These are phyloP conservation scores for Diaporthe sp. DNA, from an alignment of 2,329 filamentous ascomycete species.

Conservation along the genomic window DNA sequence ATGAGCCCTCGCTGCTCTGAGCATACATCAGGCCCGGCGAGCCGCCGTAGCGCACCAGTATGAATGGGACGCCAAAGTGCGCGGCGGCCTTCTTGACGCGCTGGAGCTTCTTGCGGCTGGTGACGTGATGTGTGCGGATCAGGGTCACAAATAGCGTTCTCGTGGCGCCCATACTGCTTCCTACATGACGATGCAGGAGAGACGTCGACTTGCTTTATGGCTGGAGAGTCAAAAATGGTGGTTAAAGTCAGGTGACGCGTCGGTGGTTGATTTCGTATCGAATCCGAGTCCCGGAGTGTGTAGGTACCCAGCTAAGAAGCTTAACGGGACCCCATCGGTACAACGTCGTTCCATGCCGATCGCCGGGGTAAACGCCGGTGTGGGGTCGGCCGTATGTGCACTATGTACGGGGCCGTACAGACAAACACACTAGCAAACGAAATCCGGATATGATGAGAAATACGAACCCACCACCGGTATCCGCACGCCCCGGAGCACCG, in stretches of 20 bases:
- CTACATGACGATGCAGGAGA: background rate
- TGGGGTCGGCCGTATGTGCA: background rate
- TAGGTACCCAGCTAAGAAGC: background rate
- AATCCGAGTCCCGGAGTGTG: too few relatives aligned
- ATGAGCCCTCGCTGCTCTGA: conserved; percentile 66
- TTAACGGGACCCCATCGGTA: background rate
- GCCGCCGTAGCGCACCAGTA: conserved; percentile 75
- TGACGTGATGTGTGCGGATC: conserved; percentile 85
- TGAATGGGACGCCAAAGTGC: conserved; percentile 69
- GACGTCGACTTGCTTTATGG: background rate
- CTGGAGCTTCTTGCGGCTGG: conserved; percentile 78
- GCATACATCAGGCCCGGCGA: conserved; percentile 85
- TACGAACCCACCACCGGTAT: background rate
- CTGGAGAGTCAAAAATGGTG: background rate
- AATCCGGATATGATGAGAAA: background rate
- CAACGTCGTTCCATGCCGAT: background rate
- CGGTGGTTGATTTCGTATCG: background rate
- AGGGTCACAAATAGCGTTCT: conserved; percentile 62
- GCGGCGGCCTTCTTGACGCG: conserved; percentile 74
- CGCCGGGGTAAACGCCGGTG: background rate
- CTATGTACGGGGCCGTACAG: background rate
- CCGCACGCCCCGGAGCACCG: too few relatives aligned
- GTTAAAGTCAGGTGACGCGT: background rate
- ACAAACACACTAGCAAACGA: too few relatives aligned
- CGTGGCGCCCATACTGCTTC: conserved; percentile 18